A percentile compares a stretch with the other conserved stretches of the same genome.
These are phyloP conservation scores for Afroboletus lepidellus DNA, from an alignment of 1,284 basidiomycete species.

Conservation along the genomic window DNA sequence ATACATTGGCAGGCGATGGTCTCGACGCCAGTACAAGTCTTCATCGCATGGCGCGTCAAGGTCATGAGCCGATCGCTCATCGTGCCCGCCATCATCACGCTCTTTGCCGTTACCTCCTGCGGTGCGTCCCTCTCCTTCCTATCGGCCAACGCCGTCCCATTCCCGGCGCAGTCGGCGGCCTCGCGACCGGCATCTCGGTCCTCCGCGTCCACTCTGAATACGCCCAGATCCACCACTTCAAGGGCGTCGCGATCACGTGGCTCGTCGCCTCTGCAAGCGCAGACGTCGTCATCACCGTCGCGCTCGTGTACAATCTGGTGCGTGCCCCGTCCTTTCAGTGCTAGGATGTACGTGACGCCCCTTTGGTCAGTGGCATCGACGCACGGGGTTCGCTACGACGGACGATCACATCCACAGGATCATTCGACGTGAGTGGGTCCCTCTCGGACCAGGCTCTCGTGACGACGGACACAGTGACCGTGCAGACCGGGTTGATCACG, in stretches of 20 bases:
- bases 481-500: background rate
- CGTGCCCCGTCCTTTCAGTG: slow-evolving; percentile 7
- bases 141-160: too few species aligned
- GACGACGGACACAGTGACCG: background rate
- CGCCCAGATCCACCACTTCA: slow-evolving; percentile 12
- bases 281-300: slow-evolving; percentile 46
- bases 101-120: slow-evolving; percentile 40
- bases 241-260: slow-evolving; percentile 41
- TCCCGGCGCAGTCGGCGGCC: slow-evolving; percentile 40
- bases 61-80: slow-evolving; percentile 41
- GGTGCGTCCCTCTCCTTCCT: too few species aligned
- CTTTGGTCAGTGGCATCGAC: slow-evolving; percentile 7
- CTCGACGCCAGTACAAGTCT: slow-evolving; percentile 51
- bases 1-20: slow-evolving; percentile 38
- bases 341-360: background rate
- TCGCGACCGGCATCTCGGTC: slow-evolving; percentile 39
- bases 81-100: slow-evolving; percentile 37
- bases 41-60: slow-evolving; percentile 51
- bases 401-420: slow-evolving; percentile 14
- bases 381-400: slow-evolving; percentile 18
- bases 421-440: slow-evolving; percentile 13
- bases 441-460: background rate
- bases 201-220: slow-evolving; percentile 6
- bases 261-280: slow-evolving; percentile 44
- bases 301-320: slow-evolving; percentile 46